phyloP scores from a whole-genome alignment of 306 rosid genomes.

The Luffa acutangula region DNA sequence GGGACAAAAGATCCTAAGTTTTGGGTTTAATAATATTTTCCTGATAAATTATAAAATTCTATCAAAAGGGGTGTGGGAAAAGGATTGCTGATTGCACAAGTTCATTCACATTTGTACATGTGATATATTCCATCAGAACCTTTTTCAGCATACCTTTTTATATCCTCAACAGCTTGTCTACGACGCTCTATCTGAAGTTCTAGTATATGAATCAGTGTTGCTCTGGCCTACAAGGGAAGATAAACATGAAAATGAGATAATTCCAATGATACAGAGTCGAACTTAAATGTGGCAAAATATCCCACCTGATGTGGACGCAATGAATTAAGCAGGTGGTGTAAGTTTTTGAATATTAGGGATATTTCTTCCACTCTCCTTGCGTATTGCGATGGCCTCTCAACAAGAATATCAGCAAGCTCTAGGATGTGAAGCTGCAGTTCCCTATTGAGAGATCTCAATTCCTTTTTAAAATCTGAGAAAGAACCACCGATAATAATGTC shows the following conservation, averaged over 20 bases:
- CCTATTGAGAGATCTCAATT: constrained; percentile 73
- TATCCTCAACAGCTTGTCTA: constrained; percentile 89
- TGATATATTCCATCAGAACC: background rate
- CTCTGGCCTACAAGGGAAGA: constrained; percentile 58
- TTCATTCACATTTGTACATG: background rate
- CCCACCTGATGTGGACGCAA: constrained; percentile 87
- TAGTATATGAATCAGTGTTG: constrained; percentile 72
- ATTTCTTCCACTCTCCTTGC: constrained; percentile 96
- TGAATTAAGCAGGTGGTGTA: constrained; percentile 86
- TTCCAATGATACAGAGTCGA: background rate
- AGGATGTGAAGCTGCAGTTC: constrained; percentile 73
- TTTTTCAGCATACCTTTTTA: constrained; percentile 51
- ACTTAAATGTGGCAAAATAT: background rate
- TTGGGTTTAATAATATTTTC: background rate
- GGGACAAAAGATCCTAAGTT: background rate
- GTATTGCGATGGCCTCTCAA: constrained; percentile 86
- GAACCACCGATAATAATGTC: background rate
- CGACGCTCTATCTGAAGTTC: constrained; percentile 85
- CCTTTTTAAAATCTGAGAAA: constrained; percentile 72
- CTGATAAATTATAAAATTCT: background rate
- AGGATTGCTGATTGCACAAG: no score
- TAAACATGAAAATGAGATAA: background rate
- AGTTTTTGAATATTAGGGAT: constrained; percentile 81
- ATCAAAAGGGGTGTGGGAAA: background rate
- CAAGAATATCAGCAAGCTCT: constrained; percentile 94